Percentiles rank a stretch among this genome's conserved stretches.
phyloP scores from a whole-genome alignment of 116 monocot species.

The Papilionanthe hybrid region DNA sequence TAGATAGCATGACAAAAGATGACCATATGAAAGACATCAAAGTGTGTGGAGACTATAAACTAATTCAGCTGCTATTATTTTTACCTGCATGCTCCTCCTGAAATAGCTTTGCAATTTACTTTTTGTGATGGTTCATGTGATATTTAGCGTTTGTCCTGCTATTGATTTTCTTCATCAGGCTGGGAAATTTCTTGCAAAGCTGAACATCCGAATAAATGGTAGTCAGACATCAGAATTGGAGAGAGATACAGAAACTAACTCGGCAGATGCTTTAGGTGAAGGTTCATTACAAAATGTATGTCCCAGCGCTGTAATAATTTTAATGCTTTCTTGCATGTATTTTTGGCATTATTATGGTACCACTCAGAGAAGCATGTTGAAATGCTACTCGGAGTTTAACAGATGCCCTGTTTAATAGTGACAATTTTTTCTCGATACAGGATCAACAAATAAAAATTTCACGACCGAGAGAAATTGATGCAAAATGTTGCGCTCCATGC shows the following conservation, averaged over 20 bases:
- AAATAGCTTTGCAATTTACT: too few species aligned
- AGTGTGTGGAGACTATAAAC: conserved; percentile 2
- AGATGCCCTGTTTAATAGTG: neutral
- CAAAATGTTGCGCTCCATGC: conserved; percentile 8
- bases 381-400: neutral
- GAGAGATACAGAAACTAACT: conserved; percentile 11
- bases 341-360: neutral
- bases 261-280: conserved; percentile 4
- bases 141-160: too few species aligned
- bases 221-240: conserved; percentile 9
- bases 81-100: neutral
- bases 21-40: neutral
- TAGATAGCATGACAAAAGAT: neutral
- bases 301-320: neutral
- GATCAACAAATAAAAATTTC: neutral
- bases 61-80: neutral
- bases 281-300: conserved; percentile 9
- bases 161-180: conserved; percentile 7
- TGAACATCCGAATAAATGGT: conserved; percentile 15
- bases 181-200: conserved; percentile 6
- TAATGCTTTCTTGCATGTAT: neutral
- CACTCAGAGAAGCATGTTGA: neutral
- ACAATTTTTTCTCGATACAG: neutral
- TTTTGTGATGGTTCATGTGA: too few species aligned
- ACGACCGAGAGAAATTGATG: neutral